Evolutionary conservation across 2,329 filamentous ascomycete species (phyloP), one percentile per base, ranked within the genome.

Genomic region (Helicocarpus griseus): DNA sequence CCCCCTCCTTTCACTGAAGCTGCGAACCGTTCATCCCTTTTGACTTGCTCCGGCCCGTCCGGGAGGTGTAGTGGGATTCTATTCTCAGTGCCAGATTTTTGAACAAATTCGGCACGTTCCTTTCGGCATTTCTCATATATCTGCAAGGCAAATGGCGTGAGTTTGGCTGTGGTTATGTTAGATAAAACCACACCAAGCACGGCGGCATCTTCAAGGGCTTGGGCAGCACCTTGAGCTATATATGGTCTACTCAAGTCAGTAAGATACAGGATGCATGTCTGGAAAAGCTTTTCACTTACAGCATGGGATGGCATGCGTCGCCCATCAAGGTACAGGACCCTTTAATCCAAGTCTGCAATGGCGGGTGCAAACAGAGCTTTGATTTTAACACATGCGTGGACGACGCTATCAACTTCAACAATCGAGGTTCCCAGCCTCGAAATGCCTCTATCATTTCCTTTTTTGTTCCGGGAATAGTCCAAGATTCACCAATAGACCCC

Each of bases 351-450:
- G 78, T 81, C 0, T 77, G 76, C 4, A 86, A 65, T 0, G 81
- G 81, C 35, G 78, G 74, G 60, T 85, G 80, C 4, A 80, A 77
- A 24, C 80, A 71, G 41, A 86, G 67, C 57, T 80, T 81, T 79
- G 82, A 86, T 62, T 86, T 81, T 57, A 81, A 79, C 4, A 86
- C 76, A 56, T 82, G 80, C n/a, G 80, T 81, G 43, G 80, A 77
- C 0, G 80, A 79, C 0, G 83, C 81, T 13, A 85, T 69, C 76
- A 85, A 77, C 21, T 75, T 73, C 54, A 77, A 76, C 2, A 85
- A 74, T 61, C 77, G 74, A 1, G 81, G 80, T 52, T 78, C 82
- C 62, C 83, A 86, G 52, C 79, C 78, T 1, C 63, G 64, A 59
- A 78, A 86, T 0, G 81, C 76, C 1, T 73, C 62, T 56, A 84